Conservation (phyloP, 179 eudicot genomes). For the Actinidia arguta region DNA sequence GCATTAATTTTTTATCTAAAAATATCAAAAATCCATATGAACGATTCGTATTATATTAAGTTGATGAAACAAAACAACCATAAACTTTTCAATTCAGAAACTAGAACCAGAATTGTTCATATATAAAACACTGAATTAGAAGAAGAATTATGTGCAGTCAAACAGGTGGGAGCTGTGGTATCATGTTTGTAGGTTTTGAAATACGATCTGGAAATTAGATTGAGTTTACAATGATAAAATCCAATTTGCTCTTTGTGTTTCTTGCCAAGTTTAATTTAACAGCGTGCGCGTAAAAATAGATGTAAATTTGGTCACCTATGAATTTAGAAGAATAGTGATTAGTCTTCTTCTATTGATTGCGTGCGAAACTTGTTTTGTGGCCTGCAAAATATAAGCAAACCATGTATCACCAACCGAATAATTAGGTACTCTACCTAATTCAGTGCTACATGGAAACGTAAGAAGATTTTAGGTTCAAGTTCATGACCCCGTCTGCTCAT, state of each 20-base stretch:
- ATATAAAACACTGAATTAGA: no score
- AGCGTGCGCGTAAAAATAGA: neutral
- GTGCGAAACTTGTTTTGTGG: neutral
- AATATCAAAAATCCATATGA: no score
- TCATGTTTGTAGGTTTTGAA: neutral
- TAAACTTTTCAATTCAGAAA: no score
- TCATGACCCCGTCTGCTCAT: no score
- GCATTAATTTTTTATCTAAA: no score
- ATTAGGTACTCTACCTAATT: neutral
- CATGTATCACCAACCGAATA: neutral
- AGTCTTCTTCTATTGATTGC: neutral
- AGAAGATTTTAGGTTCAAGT: neutral
- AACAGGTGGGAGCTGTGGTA: no score
- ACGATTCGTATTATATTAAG: no score
- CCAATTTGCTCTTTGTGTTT: neutral
- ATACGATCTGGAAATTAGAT: neutral
- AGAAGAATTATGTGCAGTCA: no score
- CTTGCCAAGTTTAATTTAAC: neutral
- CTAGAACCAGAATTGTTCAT: no score
- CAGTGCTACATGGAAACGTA: neutral
- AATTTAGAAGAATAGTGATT: neutral
- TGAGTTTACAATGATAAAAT: no score
- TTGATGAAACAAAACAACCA: no score
- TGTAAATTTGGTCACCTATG: neutral
- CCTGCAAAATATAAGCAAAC: neutral